phyloP scores from a whole-genome alignment of 306 rosid genomes.

The Rosa multiflora region DNA sequence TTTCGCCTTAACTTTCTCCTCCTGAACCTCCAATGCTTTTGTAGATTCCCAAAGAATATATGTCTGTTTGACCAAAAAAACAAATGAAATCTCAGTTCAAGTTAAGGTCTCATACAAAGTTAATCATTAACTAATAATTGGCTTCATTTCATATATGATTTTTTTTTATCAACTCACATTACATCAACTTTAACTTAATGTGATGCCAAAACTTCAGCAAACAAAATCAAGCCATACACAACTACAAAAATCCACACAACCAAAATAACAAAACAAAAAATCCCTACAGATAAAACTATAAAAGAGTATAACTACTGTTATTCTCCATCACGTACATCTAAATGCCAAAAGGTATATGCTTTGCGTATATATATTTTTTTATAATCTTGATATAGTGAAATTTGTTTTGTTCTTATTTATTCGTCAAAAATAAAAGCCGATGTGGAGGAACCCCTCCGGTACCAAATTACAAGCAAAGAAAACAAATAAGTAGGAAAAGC shows the following conservation, averaged over 20 bases:
- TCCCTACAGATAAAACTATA: neutral
- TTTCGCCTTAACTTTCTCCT: neutral
- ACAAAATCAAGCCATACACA: neutral
- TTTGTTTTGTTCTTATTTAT: too few species aligned
- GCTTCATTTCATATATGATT: neutral
- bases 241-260: neutral
- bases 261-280: too few species aligned
- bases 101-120: neutral
- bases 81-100: neutral
- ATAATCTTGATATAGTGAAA: too few species aligned
- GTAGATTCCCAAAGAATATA: conserved; percentile 4
- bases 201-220: neutral
- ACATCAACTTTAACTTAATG: too few species aligned
- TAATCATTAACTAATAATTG: too few species aligned
- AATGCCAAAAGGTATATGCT: too few species aligned
- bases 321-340: neutral
- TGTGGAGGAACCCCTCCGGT: neutral
- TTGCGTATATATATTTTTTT: too few species aligned
- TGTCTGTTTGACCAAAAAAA: neutral
- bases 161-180: neutral
- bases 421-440: too few species aligned
- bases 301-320: neutral
- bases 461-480: neutral
- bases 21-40: conserved; percentile 1
- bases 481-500: neutral